Conservation (phyloP, 306 rosid species). For the Dalbergia cochinchinensis region DNA sequence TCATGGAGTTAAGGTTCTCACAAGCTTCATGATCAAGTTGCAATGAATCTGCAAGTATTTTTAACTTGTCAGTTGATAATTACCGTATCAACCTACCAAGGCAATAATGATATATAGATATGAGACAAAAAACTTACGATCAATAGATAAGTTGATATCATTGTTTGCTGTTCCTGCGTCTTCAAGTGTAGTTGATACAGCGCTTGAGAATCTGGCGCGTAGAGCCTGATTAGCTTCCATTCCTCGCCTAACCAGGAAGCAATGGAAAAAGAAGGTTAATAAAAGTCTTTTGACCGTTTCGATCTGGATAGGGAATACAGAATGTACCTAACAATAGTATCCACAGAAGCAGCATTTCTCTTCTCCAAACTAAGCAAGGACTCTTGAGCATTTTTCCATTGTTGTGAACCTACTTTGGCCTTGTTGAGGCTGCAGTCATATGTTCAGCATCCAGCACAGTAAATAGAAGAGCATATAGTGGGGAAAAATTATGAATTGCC, state of each 20-base stretch:
- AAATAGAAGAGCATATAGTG: slow-evolving; percentile 7
- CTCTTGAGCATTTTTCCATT: slow-evolving; percentile 95
- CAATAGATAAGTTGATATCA: slow-evolving; percentile 81
- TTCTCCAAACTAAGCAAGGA: slow-evolving; percentile 83
- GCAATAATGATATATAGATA: slow-evolving; percentile 11
- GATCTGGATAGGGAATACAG: slow-evolving; percentile 19
- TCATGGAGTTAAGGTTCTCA: slow-evolving; percentile 82
- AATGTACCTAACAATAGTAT: slow-evolving; percentile 80
- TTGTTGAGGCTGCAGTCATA: slow-evolving; percentile 75
- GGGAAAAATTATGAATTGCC: slow-evolving; percentile 36
- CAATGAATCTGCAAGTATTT: slow-evolving; percentile 78
- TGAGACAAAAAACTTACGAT: slow-evolving; percentile 67
- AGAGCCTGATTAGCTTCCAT: slow-evolving; percentile 80
- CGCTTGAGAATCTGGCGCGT: slow-evolving; percentile 76
- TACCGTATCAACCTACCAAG: not conserved
- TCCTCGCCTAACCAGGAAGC: slow-evolving; percentile 69
- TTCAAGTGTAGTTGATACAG: slow-evolving; percentile 79
- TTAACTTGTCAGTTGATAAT: slow-evolving; percentile 44
- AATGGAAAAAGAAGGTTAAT: slow-evolving; percentile 29
- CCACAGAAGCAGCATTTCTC: slow-evolving; percentile 82
- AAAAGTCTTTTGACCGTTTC: slow-evolving; percentile 16
- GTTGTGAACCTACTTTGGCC: slow-evolving; percentile 87
- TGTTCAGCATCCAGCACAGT: slow-evolving; percentile 38
- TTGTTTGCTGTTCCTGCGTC: slow-evolving; percentile 85
- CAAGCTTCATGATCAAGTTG: slow-evolving; percentile 97